Base-by-base conservation (phyloP, 208 protist genomes). In the Trypanosoma lewisi region DNA sequence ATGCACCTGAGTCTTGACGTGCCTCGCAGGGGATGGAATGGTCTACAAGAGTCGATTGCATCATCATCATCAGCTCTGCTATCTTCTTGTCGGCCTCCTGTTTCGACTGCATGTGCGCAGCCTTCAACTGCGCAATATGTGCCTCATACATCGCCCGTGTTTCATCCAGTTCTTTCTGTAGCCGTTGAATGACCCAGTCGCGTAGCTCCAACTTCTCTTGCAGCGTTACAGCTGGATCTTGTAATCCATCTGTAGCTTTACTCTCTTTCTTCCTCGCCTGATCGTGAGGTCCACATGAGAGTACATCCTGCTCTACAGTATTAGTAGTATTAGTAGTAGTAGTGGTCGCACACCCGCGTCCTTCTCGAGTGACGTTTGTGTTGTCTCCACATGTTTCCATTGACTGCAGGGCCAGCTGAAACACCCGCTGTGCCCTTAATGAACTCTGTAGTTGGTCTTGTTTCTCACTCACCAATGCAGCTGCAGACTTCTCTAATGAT, bases 71-170 rank as follows among this genome's bases (percentile, higher is more conserved):
- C 25, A 66, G 11, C 2, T 48, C 60, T 8, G 49, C 49, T 5
- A 56, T 19, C 60, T 66, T 49, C 37, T 30, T 14, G 21, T 39
- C 31, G 21, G 49, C 4, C 36, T 54, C 60, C 0, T 37, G 60
- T 11, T n/a, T 47, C 36, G 25, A 47, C 28, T 54, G 45, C 28
- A 23, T 12, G 47, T 66, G 33, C 2, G 12, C 60, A 19, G 33
- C 60, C 41, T 21, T 47, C 47, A 66, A 57, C 5, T 49, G 47
- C 25, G n/a, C 33, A 27, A 66, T 57, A 0, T 55, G 34, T 7
- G 49, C 30, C 25, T 66, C 60, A 25, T 66, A 66, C 36, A 28
- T 54, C 7, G 33, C 19, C 25, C 60, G 28, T 49, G 60, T 66
- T 30, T 31, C 25, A 19, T 56, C 36, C 8, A 66, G 34, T 30